Evolutionary conservation across 148 eudicot genomes (phyloP).

Genomic region (Amaranthus cruentus): DNA sequence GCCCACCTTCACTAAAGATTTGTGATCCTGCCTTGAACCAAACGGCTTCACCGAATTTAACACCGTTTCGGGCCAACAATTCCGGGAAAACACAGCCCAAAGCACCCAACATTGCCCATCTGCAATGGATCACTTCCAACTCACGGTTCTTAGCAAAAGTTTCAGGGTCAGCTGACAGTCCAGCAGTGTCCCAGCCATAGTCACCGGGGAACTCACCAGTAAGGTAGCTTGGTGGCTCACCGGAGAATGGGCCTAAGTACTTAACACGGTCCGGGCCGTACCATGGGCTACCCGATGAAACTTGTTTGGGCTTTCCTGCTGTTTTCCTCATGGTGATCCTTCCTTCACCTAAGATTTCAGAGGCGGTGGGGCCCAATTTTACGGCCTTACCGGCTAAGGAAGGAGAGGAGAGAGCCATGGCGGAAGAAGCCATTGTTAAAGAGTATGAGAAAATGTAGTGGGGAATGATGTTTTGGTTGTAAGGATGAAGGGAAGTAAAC

Average conservation of each 20-base stretch:
- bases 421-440: neutral
- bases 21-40: constrained; percentile 13
- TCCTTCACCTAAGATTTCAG: constrained; percentile 3
- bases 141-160: constrained; percentile 12
- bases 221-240: constrained; percentile 5
- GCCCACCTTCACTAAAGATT: constrained; percentile 10
- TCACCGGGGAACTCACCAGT: constrained; percentile 9
- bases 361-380: neutral
- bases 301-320: constrained; percentile 2
- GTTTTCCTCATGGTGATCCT: constrained; percentile 13
- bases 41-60: constrained; percentile 9
- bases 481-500: neutral
- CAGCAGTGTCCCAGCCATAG: constrained; percentile 11
- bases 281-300: constrained; percentile 10
- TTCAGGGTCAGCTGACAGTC: constrained; percentile 6
- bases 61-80: constrained; percentile 9
- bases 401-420: constrained; percentile 12
- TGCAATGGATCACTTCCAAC: constrained; percentile 2
- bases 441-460: neutral
- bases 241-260: constrained; percentile 11
- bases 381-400: constrained; percentile 4
- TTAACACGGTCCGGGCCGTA: constrained; percentile 11
- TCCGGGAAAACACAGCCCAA: constrained; percentile 9
- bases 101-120: constrained; percentile 8
- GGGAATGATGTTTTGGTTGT: neutral